phyloP scores from a whole-genome alignment of 2,329 filamentous ascomycete species.

The Aspergillus sp. region DNA sequence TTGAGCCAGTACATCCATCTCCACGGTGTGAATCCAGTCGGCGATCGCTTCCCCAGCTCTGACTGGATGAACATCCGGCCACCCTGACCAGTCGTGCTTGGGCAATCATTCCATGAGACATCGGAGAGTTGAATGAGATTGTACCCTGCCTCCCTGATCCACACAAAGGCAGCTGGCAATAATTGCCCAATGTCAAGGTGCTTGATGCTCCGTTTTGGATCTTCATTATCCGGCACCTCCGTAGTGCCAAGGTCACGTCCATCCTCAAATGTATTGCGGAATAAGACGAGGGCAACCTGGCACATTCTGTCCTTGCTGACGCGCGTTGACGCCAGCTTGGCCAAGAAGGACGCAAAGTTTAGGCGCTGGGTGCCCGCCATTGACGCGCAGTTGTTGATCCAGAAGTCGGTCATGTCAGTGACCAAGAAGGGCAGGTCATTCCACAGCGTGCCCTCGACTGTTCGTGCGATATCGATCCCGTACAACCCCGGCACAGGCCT shows the following conservation, averaged over 20 bases:
- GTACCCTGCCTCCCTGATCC: constrained; percentile 11
- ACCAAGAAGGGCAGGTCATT: constrained; percentile 18
- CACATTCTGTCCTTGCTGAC: constrained; percentile 13
- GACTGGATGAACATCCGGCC: constrained; percentile 14
- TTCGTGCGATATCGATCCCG: constrained; percentile 18
- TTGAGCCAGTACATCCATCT: constrained; percentile 22
- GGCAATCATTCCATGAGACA: constrained; percentile 14
- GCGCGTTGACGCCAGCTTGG: constrained; percentile 17
- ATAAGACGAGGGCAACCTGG: constrained; percentile 13
- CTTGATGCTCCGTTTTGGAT: constrained; percentile 1
- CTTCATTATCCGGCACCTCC: constrained; percentile 11
- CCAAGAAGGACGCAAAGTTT: constrained; percentile 15
- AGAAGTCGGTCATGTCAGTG: constrained; percentile 16
- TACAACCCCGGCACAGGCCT: constrained; percentile 6
- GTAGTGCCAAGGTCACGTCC: constrained; percentile 7
- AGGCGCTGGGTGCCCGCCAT: constrained; percentile 13
- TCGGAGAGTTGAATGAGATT: constrained; percentile 16
- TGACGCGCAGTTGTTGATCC: constrained; percentile 7
- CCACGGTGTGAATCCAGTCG: constrained; percentile 17
- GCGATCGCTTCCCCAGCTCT: constrained; percentile 15
- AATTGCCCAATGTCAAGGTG: constrained; percentile 10
- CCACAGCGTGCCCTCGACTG: constrained; percentile 15
- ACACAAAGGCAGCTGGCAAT: constrained; percentile 11
- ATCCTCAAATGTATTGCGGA: constrained; percentile 13
- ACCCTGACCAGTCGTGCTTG: constrained; percentile 9